A percentile compares a stretch with the other conserved stretches of the same genome.
Conservation (phyloP, 441 rosid genomes). For the Erodium moschatum region DNA sequence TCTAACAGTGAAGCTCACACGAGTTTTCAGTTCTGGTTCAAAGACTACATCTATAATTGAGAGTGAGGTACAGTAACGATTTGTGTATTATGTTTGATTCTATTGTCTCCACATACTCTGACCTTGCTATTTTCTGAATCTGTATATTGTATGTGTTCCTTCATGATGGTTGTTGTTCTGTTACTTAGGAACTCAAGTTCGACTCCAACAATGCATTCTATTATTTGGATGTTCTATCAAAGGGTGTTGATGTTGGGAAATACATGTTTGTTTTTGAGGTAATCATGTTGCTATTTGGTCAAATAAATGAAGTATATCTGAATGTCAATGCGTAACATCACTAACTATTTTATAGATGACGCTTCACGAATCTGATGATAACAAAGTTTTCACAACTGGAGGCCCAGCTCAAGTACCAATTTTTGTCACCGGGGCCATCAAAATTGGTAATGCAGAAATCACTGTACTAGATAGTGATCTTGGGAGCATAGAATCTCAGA, state of each 20-base stretch:
- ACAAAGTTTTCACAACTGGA: slow-evolving; percentile 48
- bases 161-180: slow-evolving; percentile 15
- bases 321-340: slow-evolving; percentile 12
- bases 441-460: slow-evolving; percentile 59
- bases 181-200: slow-evolving; percentile 62
- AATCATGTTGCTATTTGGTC: slow-evolving; percentile 16
- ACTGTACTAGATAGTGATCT: slow-evolving; percentile 75
- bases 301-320: not conserved
- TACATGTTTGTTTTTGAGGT: slow-evolving; percentile 83
- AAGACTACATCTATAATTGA: slow-evolving; percentile 50
- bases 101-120: slow-evolving; percentile 14
- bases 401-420: slow-evolving; percentile 50
- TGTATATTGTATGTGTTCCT: slow-evolving; percentile 13
- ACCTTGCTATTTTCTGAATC: slow-evolving; percentile 13
- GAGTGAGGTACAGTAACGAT: slow-evolving; percentile 43
- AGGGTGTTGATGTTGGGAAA: slow-evolving; percentile 62
- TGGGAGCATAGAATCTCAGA: slow-evolving; percentile 63
- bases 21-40: slow-evolving; percentile 40
- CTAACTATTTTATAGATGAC: slow-evolving; percentile 33
- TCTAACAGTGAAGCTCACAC: slow-evolving; percentile 57
- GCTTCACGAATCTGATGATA: slow-evolving; percentile 53
- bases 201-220: slow-evolving; percentile 39
- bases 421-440: slow-evolving; percentile 49
- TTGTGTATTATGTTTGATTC: slow-evolving; percentile 1
- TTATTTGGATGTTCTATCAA: slow-evolving; percentile 46